phyloP scores from a whole-genome alignment of 768 basidiomycete species.

The Tremella yokohamensis region DNA sequence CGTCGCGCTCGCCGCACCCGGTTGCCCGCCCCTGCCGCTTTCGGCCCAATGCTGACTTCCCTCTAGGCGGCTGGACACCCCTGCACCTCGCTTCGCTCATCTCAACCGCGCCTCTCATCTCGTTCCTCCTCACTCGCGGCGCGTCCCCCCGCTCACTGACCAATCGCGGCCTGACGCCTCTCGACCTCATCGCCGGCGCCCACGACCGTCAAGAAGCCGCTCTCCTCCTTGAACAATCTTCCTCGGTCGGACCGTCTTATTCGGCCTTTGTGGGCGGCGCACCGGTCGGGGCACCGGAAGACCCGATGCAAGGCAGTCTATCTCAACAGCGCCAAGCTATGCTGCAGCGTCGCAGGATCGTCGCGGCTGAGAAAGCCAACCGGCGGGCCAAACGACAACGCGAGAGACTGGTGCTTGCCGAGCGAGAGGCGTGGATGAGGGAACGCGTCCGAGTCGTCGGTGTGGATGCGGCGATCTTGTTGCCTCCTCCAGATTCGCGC shows the following conservation, averaged over 20 bases:
- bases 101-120: slow-evolving; percentile 83
- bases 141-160: slow-evolving; percentile 78
- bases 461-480: slow-evolving; percentile 26
- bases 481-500: slow-evolving; percentile 38
- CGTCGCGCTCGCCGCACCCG: too few species aligned
- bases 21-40: too few species aligned
- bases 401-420: slow-evolving; percentile 12
- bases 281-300: slow-evolving; percentile 3
- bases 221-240: slow-evolving; percentile 75
- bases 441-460: slow-evolving; percentile 32
- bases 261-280: slow-evolving; percentile 10
- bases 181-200: slow-evolving; percentile 79
- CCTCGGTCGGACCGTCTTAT: slow-evolving; percentile 24
- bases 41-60: slow-evolving; percentile 6
- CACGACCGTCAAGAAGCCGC: slow-evolving; percentile 82
- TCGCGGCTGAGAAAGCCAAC: slow-evolving; percentile 12
- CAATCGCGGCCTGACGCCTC: slow-evolving; percentile 71
- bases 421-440: slow-evolving; percentile 35
- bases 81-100: slow-evolving; percentile 86
- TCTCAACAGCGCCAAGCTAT: slow-evolving; percentile 52
- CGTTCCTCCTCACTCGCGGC: slow-evolving; percentile 86
- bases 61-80: slow-evolving; percentile 85
- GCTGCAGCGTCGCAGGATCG: slow-evolving; percentile 66
- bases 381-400: slow-evolving; percentile 21
- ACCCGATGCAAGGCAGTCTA: slow-evolving; percentile 11